Conservation (phyloP, 768 basidiomycete species). For the Auricularia sp. region DNA sequence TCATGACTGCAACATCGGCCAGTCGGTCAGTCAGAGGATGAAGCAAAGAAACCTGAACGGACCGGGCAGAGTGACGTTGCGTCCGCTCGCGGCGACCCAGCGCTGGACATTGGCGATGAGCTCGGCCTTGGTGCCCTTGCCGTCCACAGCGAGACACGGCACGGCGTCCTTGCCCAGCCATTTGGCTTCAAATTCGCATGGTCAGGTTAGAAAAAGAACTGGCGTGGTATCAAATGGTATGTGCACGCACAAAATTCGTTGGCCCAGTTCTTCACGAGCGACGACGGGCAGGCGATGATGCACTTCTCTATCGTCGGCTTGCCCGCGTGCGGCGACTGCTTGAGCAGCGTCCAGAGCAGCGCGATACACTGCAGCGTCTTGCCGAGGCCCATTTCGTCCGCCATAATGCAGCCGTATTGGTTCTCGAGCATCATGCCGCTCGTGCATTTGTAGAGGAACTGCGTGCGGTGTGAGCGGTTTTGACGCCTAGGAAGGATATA, state of each 20-base stretch:
- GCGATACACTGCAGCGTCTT: conserved; percentile 96
- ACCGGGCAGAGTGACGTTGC: conserved; percentile 91
- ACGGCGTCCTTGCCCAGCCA: conserved; percentile 87
- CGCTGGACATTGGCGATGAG: conserved; percentile 68
- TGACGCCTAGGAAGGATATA: not conserved
- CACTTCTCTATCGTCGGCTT: conserved; percentile 92
- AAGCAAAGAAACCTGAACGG: conserved; percentile 6
- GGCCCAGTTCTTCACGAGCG: conserved; percentile 96
- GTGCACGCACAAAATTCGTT: conserved; percentile 71
- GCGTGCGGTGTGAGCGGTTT: not conserved
- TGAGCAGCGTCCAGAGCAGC: conserved; percentile 87
- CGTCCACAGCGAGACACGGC: conserved; percentile 80
- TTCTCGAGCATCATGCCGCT: conserved; percentile 89
- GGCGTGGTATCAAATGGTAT: too few relatives aligned
- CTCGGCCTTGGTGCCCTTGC: conserved; percentile 79
- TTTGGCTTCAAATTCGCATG: conserved; percentile 50
- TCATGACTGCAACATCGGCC: conserved; percentile 60
- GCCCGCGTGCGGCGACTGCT: conserved; percentile 83
- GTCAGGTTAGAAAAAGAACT: not conserved
- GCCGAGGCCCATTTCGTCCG: conserved; percentile 97
- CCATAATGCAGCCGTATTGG: conserved; percentile 89
- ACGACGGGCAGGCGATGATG: conserved; percentile 94
- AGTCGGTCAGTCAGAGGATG: too few relatives aligned
- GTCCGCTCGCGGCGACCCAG: conserved; percentile 83
- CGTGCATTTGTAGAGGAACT: conserved; percentile 94